Evolutionary conservation across 78 protist species (phyloP).

Genomic region (Guillardia theta): DNA sequence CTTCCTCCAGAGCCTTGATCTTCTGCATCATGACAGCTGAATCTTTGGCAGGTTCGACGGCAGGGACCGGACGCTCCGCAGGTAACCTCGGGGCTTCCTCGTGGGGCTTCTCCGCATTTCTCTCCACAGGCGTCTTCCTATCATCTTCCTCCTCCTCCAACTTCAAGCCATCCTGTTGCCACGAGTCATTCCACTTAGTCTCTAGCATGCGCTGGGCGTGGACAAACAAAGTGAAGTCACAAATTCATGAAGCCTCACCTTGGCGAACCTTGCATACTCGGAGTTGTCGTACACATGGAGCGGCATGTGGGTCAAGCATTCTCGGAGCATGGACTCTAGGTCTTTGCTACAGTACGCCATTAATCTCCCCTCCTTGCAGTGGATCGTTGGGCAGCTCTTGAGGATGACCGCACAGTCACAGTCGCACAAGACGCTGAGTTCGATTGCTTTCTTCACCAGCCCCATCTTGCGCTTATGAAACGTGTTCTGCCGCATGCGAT

Average conservation of each 20-base stretch:
- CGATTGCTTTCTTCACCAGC: background rate
- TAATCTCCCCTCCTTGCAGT: background rate
- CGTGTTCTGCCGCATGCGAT: background rate
- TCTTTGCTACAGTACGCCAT: background rate
- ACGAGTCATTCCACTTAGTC: too few species aligned
- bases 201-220: too few species aligned
- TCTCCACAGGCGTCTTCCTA: too few species aligned
- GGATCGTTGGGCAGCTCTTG: background rate
- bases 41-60: too few species aligned
- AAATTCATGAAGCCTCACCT: background rate
- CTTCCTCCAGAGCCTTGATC: too few species aligned
- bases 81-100: too few species aligned
- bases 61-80: too few species aligned
- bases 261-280: background rate
- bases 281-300: background rate
- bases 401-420: background rate
- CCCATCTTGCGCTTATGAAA: background rate
- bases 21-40: too few species aligned
- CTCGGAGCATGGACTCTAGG: background rate
- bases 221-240: too few species aligned
- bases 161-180: too few species aligned
- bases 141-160: too few species aligned
- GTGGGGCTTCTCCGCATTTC: too few species aligned
- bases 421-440: background rate
- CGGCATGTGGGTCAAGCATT: background rate